Percentiles rank a stretch among this genome's conserved stretches.
phyloP scores from a whole-genome alignment of 2,329 filamentous ascomycete species.

The Helotiales sp. region DNA sequence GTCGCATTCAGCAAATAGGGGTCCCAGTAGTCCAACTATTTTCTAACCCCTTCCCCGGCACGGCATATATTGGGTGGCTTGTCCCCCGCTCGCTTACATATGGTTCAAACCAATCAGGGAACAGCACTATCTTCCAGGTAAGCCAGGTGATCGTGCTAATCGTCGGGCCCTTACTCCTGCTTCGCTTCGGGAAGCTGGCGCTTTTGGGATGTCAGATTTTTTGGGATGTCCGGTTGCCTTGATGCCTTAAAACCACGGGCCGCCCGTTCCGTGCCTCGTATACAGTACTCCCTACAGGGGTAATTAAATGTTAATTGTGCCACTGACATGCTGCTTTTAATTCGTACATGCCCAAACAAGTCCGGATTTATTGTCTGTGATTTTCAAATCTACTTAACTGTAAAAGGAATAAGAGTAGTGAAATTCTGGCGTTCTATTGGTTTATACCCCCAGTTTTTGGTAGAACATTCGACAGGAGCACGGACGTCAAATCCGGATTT shows the following conservation, averaged over 20 bases:
- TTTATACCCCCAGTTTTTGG: neutral
- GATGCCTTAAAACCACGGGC: too few relatives aligned
- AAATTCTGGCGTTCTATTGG: neutral
- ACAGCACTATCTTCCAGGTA: too few relatives aligned
- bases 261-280: too few relatives aligned
- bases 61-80: neutral
- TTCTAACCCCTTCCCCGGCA: neutral
- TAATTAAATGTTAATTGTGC: too few relatives aligned
- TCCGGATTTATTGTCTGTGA: neutral
- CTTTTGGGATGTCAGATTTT: too few relatives aligned
- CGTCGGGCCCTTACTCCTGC: too few relatives aligned
- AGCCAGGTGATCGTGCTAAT: too few relatives aligned
- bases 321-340: too few relatives aligned
- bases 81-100: neutral
- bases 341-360: neutral
- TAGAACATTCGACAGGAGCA: neutral
- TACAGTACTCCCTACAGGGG: too few relatives aligned
- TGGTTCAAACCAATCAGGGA: too few relatives aligned
- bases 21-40: neutral
- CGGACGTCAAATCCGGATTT: neutral
- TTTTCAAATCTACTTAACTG: neutral
- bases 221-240: too few relatives aligned
- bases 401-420: neutral
- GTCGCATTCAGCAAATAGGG: neutral
- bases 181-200: too few relatives aligned